A percentile compares a stretch with the other conserved stretches of the same genome.
These are phyloP conservation scores for Astrothelium macrocarpum DNA, from an alignment of 495 filamentous ascomycete species.

Conservation along the genomic window DNA sequence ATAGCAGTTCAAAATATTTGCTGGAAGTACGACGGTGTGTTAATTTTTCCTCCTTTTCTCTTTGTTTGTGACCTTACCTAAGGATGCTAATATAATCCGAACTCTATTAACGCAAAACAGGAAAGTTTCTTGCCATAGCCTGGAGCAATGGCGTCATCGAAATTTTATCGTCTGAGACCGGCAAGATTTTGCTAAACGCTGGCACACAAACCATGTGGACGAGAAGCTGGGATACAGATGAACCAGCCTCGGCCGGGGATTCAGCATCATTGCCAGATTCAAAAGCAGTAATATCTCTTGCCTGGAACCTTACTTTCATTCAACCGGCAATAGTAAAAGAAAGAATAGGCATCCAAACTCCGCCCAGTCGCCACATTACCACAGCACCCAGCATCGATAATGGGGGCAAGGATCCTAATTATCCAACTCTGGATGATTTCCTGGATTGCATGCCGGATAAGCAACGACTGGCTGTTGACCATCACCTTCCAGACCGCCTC, in stretches of 20 bases:
- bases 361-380: no score
- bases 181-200: conserved; percentile 60
- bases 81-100: background rate
- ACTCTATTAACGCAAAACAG: conserved; percentile 31
- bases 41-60: background rate
- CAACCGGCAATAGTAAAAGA: conserved; percentile 42
- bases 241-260: conserved; percentile 10
- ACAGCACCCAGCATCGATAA: background rate
- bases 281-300: conserved; percentile 48
- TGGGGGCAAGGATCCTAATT: conserved; percentile 6
- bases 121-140: conserved; percentile 65
- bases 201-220: background rate
- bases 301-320: conserved; percentile 63
- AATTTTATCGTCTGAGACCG: conserved; percentile 63
- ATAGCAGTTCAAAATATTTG: conserved; percentile 41
- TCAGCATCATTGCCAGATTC: no score
- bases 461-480: conserved; percentile 19
- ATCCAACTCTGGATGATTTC: conserved; percentile 27
- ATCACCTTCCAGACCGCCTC: conserved; percentile 67
- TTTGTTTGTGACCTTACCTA: background rate
- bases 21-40: conserved; percentile 74
- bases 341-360: conserved; percentile 22
- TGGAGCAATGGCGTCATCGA: conserved; percentile 65
- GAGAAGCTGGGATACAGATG: conserved; percentile 9
- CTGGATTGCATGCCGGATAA: conserved; percentile 23